A percentile compares a stretch with the other conserved stretches of the same genome.
Conservation (phyloP, 1,284 basidiomycete genomes). For the Leccinum pseudoinsigne region DNA sequence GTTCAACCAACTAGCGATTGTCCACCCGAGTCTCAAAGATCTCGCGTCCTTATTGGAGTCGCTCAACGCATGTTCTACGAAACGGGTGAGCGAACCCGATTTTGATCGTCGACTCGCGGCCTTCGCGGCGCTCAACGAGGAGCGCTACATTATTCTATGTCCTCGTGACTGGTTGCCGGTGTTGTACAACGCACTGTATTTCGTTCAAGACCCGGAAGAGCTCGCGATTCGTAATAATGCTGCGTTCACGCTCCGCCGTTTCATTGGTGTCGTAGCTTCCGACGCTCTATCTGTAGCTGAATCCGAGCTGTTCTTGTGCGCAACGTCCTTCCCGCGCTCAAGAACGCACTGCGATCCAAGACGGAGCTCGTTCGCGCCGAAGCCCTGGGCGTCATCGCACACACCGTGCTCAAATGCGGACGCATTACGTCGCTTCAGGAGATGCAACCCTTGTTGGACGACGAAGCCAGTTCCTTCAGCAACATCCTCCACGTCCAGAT, state of each 20-base stretch:
- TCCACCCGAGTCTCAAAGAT: conserved; percentile 48
- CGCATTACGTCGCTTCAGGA: conserved; percentile 69
- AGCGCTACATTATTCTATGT: conserved; percentile 49
- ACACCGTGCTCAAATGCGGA: conserved; percentile 70
- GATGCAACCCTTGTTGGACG: conserved; percentile 85
- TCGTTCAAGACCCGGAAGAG: conserved; percentile 90
- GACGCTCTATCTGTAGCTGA: conserved; percentile 24
- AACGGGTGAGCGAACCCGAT: conserved; percentile 89
- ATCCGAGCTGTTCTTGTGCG: conserved; percentile 58
- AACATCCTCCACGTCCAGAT: conserved; percentile 96
- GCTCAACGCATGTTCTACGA: conserved; percentile 86
- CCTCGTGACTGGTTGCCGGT: conserved; percentile 80
- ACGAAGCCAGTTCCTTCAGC: conserved; percentile 96
- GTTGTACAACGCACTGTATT: conserved; percentile 83
- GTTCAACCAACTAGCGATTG: conserved; percentile 58
- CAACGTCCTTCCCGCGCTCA: conserved; percentile 81
- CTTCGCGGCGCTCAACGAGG: conserved; percentile 77
- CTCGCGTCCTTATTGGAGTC: conserved; percentile 61
- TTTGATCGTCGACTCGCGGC: conserved; percentile 86
- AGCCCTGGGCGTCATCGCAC: conserved; percentile 78
- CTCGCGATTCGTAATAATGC: conserved; percentile 88
- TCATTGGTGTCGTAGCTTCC: conserved; percentile 57
- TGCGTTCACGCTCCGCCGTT: conserved; percentile 74
- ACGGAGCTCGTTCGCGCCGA: conserved; percentile 89
- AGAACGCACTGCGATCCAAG: conserved; percentile 78